phyloP scores from a whole-genome alignment of 2,329 filamentous ascomycete genomes.

The Scleromitrula shiraiana region DNA sequence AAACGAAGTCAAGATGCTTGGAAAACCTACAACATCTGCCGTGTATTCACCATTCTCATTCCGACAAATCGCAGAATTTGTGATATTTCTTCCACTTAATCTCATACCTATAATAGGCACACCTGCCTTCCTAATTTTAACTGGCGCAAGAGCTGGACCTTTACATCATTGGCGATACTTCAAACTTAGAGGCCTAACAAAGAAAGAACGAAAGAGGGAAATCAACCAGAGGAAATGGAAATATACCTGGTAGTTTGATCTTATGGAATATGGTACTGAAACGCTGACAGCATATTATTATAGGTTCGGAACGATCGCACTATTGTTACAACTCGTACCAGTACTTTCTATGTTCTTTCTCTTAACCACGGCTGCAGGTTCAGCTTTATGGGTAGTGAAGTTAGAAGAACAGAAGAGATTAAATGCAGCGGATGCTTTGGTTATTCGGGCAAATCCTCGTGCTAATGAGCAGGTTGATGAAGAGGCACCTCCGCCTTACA shows the following conservation, averaged over 20 bases:
- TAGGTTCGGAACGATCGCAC: conserved; percentile 77
- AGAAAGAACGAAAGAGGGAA: conserved; percentile 64
- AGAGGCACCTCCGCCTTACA: conserved; percentile 23
- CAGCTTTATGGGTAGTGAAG: conserved; percentile 77
- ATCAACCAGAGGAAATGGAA: conserved; percentile 64
- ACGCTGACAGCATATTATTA: conserved; percentile 11
- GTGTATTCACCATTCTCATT: conserved; percentile 85
- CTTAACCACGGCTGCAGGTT: conserved; percentile 75
- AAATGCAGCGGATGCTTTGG: conserved; percentile 14
- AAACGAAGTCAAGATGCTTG: conserved; percentile 70
- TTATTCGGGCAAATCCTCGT: conserved; percentile 2
- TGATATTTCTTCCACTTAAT: conserved; percentile 74
- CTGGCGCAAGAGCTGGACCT: conserved; percentile 78
- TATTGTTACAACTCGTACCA: conserved; percentile 81
- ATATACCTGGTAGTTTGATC: conserved; percentile 61
- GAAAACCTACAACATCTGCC: conserved; percentile 68
- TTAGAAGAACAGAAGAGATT: conserved; percentile 50
- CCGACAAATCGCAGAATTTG: conserved; percentile 80
- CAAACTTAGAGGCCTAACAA: conserved; percentile 65
- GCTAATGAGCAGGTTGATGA: conserved; percentile 13
- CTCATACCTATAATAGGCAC: conserved; percentile 78
- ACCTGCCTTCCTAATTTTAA: conserved; percentile 79
- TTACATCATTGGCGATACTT: conserved; percentile 90
- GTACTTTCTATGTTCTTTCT: conserved; percentile 91
- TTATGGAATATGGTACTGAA: neutral